Percentiles rank a stretch among this genome's conserved stretches.
Conservation (phyloP, 352 stramenopile species). For the Phytophthora nicotianae region DNA sequence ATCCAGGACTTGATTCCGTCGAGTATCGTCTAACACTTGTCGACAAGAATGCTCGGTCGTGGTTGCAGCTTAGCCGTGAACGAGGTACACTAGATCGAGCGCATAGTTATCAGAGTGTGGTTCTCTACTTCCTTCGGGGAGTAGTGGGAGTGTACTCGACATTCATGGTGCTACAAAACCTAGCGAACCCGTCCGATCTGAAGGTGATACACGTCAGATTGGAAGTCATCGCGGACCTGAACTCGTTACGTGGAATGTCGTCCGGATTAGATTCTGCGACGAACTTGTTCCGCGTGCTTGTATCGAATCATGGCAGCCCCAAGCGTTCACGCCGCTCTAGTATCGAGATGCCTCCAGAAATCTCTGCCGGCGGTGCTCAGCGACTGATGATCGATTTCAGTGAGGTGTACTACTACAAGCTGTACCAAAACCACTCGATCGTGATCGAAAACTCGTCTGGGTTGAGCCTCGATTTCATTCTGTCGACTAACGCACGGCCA, state of each 20-base stretch:
- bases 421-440: constrained; percentile 91
- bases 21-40: constrained; percentile 82
- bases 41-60: constrained; percentile 74
- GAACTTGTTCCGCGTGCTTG: constrained; percentile 88
- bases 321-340: constrained; percentile 70
- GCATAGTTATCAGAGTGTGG: constrained; percentile 83
- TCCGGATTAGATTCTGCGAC: constrained; percentile 64
- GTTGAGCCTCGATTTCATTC: constrained; percentile 86
- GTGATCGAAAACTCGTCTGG: constrained; percentile 88
- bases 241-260: constrained; percentile 82
- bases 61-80: constrained; percentile 83
- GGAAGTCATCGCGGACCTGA: constrained; percentile 88
- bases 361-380: constrained; percentile 16
- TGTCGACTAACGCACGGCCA: constrained; percentile 80
- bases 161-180: constrained; percentile 87
- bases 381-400: constrained; percentile 82
- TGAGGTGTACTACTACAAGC: constrained; percentile 89
- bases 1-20: constrained; percentile 55
- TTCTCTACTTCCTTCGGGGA: constrained; percentile 83
- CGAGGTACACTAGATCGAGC: constrained; percentile 74
- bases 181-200: constrained; percentile 79
- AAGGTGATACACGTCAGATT: constrained; percentile 89
- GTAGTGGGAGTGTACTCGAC: constrained; percentile 85
- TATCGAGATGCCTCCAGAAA: constrained; percentile 49
- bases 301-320: constrained; percentile 70